Base-by-base conservation (phyloP, 768 basidiomycete genomes). In the Punctularia strigosozonata region DNA sequence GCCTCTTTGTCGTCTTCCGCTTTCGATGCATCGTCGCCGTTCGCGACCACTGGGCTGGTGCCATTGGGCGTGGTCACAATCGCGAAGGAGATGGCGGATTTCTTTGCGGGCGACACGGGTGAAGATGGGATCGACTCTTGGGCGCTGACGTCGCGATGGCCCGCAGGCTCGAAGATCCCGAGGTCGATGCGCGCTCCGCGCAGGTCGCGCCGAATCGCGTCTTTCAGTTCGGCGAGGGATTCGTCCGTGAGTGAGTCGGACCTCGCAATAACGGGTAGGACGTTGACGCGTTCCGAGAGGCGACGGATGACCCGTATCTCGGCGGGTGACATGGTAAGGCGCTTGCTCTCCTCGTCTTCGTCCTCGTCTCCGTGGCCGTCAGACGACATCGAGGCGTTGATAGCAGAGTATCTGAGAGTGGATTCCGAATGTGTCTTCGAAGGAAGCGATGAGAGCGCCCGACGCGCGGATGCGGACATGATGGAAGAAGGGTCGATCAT, bases 181-280 rank as follows among this genome's bases (percentile, higher is more conserved):
- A 87, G 81, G 51, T 75, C 78, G 28, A 89, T 69, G 12, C 73
- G 73, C 15, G 80, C 78, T 38, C 73, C 69, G 37, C 62, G 61
- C 26, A 90, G 62, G 41, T 79, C 84, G 37, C 60, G 68, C 33
- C 73, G 74, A n/a, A 90, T 72, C 20, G 80, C 80, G 38, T 67
- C 60, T 64, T 88, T 89, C 36, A 88, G 68, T 33, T 73, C 71
- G 32, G 59, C 58, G 40, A 91, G 65, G 46, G 72, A 80, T 44
- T 77, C 79, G 52, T 90, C 81, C 25, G 88, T 90, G 43, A 91
- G 66, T 26, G 84, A 85, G 57, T 91, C 88, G 3, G 86, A 68
- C 43, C 65, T 80, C 12, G 81, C 80, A 46, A 91, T 71, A 38
- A 90, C 74, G 34, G 88, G 88, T 37, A 91, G 71, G 15, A 91